A percentile compares a stretch with the other conserved stretches of the same genome.
These are phyloP conservation scores for Fusarium foetens DNA, from an alignment of 2,329 filamentous ascomycete species.

Conservation along the genomic window DNA sequence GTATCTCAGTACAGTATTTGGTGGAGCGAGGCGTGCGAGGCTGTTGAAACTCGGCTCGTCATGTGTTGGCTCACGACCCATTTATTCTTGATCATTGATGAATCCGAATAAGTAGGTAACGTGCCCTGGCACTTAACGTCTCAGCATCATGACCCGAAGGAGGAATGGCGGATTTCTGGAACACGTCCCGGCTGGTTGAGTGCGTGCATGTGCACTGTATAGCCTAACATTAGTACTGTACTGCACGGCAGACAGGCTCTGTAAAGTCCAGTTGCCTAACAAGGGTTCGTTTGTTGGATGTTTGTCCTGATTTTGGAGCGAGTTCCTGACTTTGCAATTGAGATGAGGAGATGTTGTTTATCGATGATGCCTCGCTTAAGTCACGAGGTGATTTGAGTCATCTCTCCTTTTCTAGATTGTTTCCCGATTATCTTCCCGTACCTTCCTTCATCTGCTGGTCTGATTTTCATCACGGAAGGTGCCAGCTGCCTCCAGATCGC, in stretches of 20 bases:
- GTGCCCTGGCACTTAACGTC: slow-evolving; percentile 25
- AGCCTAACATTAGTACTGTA: not conserved
- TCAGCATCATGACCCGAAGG: slow-evolving; percentile 17
- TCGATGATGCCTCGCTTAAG: not conserved
- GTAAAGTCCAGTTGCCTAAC: not conserved
- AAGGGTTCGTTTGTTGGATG: slow-evolving; percentile 9
- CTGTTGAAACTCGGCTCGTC: slow-evolving; percentile 34
- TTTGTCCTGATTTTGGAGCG: slow-evolving; percentile 5
- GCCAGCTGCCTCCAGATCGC: not conserved
- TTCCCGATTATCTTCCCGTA: not conserved
- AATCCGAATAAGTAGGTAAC: slow-evolving; percentile 19
- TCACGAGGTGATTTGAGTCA: slow-evolving; percentile 10
- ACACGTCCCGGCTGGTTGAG: slow-evolving; percentile 30
- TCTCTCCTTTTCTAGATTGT: not conserved
- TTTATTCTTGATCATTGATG: slow-evolving; percentile 27
- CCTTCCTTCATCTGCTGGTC: not conserved
- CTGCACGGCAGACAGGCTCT: not conserved
- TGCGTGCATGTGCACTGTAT: not conserved
- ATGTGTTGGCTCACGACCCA: slow-evolving; percentile 32
- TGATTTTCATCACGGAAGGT: not conserved
- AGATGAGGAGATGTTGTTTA: slow-evolving; percentile 9
- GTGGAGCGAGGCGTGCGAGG: slow-evolving; percentile 7
- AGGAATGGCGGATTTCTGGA: slow-evolving; percentile 22
- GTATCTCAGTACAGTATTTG: not conserved
- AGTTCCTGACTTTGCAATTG: slow-evolving; percentile 1